A percentile compares a stretch with the other conserved stretches of the same genome.
Evolutionary conservation across 352 stramenopile species (phyloP).

Genomic region (Globisporangium abappressorium): DNA sequence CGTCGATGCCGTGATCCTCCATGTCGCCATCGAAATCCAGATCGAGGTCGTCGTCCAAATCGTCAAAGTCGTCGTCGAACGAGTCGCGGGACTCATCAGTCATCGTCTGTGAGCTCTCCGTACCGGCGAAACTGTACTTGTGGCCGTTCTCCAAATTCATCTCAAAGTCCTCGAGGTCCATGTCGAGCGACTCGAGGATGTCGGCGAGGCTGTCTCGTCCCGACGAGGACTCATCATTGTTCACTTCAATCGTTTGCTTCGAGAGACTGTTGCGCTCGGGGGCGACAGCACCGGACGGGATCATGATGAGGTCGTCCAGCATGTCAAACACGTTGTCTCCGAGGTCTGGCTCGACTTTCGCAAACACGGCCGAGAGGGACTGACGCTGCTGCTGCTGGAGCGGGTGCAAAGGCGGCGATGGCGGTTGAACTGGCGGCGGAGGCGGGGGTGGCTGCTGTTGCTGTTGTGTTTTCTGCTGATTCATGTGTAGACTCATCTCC

Average conservation of each 20-base stretch:
- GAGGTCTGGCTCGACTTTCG: constrained; percentile 75
- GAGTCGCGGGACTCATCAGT: constrained; percentile 48
- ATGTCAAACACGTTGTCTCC: constrained; percentile 88
- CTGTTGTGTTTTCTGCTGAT: constrained; percentile 20
- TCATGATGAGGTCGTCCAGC: constrained; percentile 86
- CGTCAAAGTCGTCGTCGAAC: constrained; percentile 61
- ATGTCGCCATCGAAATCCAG: constrained; percentile 42
- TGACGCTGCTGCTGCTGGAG: constrained; percentile 19
- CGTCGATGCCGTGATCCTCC: constrained; percentile 53
- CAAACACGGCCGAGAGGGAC: constrained; percentile 59
- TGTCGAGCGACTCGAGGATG: constrained; percentile 82
- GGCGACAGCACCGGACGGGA: constrained; percentile 48
- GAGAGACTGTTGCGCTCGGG: constrained; percentile 63
- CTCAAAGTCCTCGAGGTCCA: constrained; percentile 80
- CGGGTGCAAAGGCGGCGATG: constrained; percentile 25
- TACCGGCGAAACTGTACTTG: constrained; percentile 38
- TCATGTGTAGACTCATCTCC: constrained; percentile 80
- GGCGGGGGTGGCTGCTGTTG: constrained; percentile 8
- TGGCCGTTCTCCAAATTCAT: constrained; percentile 20
- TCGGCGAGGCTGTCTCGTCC: constrained; percentile 71
- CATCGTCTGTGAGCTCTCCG: constrained; percentile 23
- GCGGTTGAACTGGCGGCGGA: constrained; percentile 6
- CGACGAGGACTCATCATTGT: constrained; percentile 29
- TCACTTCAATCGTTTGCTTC: constrained; percentile 38
- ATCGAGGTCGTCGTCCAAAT: constrained; percentile 45